Conservation (phyloP, 2,329 filamentous ascomycete genomes). For the Verticillium tricorpus region DNA sequence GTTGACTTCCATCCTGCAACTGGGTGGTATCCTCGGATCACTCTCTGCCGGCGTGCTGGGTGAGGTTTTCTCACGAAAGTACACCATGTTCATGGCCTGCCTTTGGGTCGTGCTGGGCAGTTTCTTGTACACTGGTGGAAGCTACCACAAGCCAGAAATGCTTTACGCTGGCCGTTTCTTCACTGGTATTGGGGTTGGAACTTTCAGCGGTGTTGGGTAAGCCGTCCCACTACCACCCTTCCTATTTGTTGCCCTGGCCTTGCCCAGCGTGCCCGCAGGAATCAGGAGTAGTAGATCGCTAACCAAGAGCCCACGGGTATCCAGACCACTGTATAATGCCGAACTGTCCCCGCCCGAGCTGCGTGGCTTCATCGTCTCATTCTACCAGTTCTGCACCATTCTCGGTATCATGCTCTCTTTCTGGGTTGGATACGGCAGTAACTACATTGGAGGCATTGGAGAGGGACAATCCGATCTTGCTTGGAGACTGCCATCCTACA, state of each 20-base stretch:
- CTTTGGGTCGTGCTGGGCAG: conserved; percentile 40
- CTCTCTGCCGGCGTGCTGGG: conserved; percentile 41
- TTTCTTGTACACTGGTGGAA: conserved; percentile 40
- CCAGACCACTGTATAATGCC: conserved; percentile 41
- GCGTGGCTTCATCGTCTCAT: conserved; percentile 59
- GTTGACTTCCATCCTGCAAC: conserved; percentile 45
- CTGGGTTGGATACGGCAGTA: conserved; percentile 40
- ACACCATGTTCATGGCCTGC: conserved; percentile 46
- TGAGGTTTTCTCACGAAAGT: conserved; percentile 45
- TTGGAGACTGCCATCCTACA: conserved; percentile 39
- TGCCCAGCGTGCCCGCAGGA: too few relatives aligned
- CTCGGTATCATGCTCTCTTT: conserved; percentile 50
- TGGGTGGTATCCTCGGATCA: conserved; percentile 44
- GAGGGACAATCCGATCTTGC: conserved; percentile 35
- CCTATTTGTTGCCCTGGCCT: too few relatives aligned
- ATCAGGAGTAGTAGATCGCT: not conserved
- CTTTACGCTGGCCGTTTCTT: conserved; percentile 45
- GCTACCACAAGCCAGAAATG: conserved; percentile 29
- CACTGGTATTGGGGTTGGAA: conserved; percentile 44
- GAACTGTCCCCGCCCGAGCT: conserved; percentile 59
- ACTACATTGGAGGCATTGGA: conserved; percentile 42
- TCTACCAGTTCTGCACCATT: conserved; percentile 61
- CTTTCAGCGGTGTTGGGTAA: conserved; percentile 36
- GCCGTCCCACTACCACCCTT: not conserved
- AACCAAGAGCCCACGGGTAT: not conserved